Conservation (phyloP, 2,329 filamentous ascomycete species). For the Apiospora phragmitis region DNA sequence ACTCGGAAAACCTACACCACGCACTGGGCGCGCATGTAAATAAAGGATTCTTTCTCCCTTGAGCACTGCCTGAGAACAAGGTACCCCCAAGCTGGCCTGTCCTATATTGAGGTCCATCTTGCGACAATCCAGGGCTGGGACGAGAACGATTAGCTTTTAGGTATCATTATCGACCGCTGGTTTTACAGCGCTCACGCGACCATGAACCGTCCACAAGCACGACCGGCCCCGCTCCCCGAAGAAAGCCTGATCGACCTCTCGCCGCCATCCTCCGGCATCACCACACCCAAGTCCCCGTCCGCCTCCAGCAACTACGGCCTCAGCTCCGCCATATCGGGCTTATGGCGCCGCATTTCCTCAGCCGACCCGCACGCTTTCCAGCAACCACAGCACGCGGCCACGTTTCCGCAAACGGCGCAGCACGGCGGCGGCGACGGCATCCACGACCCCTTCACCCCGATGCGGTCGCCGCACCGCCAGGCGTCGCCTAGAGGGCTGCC, state of each 20-base stretch:
- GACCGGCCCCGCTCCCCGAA: slow-evolving; percentile 14
- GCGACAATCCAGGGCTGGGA: neutral
- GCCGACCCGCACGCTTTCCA: slow-evolving; percentile 35
- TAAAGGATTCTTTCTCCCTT: neutral
- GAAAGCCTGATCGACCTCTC: slow-evolving; percentile 33
- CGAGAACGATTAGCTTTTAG: neutral
- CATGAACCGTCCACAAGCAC: slow-evolving; percentile 16
- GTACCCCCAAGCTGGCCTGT: neutral
- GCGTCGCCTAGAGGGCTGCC: slow-evolving; percentile 84
- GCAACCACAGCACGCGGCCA: slow-evolving; percentile 18
- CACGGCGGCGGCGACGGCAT: slow-evolving; percentile 45
- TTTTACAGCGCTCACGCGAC: slow-evolving; percentile 11
- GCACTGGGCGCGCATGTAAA: neutral
- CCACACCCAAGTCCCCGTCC: slow-evolving; percentile 22
- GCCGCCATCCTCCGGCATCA: slow-evolving; percentile 25
- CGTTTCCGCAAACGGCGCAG: slow-evolving; percentile 15
- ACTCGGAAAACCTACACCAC: neutral
- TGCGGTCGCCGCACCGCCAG: slow-evolving; percentile 50
- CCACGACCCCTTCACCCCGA: slow-evolving; percentile 59
- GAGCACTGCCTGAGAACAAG: neutral
- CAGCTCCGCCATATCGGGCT: slow-evolving; percentile 44
- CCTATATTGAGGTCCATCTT: neutral
- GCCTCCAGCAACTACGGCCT: slow-evolving; percentile 24
- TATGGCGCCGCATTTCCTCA: slow-evolving; percentile 67
- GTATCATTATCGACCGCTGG: neutral